Evolutionary conservation across 441 rosid species (phyloP).

Genomic region (Populus tomentosa): DNA sequence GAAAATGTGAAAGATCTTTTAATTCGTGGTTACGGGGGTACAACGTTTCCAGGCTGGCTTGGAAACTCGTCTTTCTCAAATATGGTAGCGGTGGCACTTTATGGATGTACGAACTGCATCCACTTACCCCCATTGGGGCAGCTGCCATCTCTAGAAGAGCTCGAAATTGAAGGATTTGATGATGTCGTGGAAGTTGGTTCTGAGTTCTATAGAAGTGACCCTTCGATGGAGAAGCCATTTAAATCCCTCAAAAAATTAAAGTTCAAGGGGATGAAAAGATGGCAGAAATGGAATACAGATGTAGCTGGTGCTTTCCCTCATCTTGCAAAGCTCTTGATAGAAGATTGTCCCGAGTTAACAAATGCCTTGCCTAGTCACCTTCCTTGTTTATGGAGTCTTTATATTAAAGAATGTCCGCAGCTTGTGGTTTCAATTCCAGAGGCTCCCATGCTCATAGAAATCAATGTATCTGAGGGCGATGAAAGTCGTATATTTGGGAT

Average conservation of each 20-base stretch:
- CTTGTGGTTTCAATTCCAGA: not conserved
- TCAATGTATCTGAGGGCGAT: too few species aligned
- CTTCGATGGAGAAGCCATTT: too few species aligned
- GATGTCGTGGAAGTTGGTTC: too few species aligned
- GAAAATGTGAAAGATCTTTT: not conserved
- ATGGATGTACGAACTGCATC: not conserved
- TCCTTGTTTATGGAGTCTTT: not conserved
- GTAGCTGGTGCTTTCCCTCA: too few species aligned
- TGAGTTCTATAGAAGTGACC: too few species aligned
- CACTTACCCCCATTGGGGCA: slow-evolving; percentile 11
- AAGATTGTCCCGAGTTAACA: too few species aligned
- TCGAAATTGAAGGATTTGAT: too few species aligned
- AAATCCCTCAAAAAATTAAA: too few species aligned
- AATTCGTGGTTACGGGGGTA: slow-evolving; percentile 7
- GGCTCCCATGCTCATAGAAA: not conserved
- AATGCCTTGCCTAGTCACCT: not conserved
- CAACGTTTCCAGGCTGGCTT: slow-evolving; percentile 14
- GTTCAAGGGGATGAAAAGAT: too few species aligned
- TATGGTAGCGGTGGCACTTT: not conserved
- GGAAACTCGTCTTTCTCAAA: slow-evolving; percentile 6
- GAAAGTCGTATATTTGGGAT: too few species aligned
- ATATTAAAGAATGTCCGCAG: not conserved
- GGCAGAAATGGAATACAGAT: too few species aligned
- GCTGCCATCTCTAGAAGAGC: slow-evolving; percentile 11
- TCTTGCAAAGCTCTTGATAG: too few species aligned